phyloP scores from a whole-genome alignment of 2,329 filamentous ascomycete species.

The Exophiala xenobiotica region DNA sequence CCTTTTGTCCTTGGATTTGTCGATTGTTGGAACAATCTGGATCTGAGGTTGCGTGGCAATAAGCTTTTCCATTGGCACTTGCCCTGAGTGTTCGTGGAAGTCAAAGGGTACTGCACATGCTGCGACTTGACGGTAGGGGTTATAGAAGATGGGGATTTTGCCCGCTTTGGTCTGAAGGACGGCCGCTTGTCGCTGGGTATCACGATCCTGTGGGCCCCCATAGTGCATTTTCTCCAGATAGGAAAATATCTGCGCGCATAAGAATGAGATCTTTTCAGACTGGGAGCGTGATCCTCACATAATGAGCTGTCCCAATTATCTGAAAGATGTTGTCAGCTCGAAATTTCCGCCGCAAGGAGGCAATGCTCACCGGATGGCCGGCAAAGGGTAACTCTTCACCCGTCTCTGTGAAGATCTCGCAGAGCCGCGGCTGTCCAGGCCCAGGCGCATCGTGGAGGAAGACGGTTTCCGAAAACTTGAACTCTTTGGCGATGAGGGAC shows the following conservation, averaged over 20 bases:
- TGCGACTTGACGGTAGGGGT: constrained; percentile 46
- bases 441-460: constrained; percentile 55
- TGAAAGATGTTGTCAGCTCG: constrained; percentile 4
- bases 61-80: constrained; percentile 33
- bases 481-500: constrained; percentile 60
- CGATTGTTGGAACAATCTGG: constrained; percentile 30
- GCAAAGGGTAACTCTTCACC: constrained; percentile 59
- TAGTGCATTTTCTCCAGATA: constrained; percentile 18
- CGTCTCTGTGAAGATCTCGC: constrained; percentile 60
- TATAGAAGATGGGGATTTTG: constrained; percentile 43
- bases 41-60: constrained; percentile 32
- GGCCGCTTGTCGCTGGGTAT: constrained; percentile 25
- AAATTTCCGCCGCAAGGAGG: background rate
- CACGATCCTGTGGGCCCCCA: constrained; percentile 18
- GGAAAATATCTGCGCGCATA: constrained; percentile 14
- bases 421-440: constrained; percentile 40
- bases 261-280: background rate
- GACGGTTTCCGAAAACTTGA: constrained; percentile 64
- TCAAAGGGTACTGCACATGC: constrained; percentile 67
- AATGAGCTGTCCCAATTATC: constrained; percentile 57
- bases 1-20: constrained; percentile 32
- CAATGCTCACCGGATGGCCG: constrained; percentile 51
- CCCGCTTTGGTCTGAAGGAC: constrained; percentile 44
- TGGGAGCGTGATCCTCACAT: constrained; percentile 36
- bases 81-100: constrained; percentile 57